Percentiles rank a stretch among this genome's conserved stretches.
Conservation (phyloP, 208 protist genomes). For the Crithidia expoeki region DNA sequence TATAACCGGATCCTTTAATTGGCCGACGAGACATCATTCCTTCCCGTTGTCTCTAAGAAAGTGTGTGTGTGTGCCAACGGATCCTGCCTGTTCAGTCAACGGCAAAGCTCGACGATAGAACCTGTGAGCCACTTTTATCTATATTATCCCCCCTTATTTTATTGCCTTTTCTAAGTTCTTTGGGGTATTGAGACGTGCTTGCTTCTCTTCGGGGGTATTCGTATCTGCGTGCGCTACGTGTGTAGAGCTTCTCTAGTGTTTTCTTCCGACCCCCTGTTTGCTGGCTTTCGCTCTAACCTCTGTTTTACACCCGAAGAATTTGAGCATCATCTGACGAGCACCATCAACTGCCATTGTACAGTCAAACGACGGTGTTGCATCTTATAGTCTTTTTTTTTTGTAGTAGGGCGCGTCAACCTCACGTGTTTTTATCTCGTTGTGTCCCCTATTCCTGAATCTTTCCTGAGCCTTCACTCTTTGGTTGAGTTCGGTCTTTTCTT, state of each 20-base stretch:
- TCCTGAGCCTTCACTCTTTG: no score
- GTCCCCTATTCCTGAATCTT: no score
- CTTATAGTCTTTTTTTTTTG: no score
- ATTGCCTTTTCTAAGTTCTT: neutral
- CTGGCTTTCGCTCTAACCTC: neutral
- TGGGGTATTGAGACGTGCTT: neutral
- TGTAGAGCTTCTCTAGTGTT: no score
- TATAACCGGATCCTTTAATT: neutral
- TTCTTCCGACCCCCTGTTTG: no score
- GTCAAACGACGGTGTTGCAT: neutral
- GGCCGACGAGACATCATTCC: neutral
- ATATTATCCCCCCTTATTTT: neutral
- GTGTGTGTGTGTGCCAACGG: neutral
- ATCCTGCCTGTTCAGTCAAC: neutral
- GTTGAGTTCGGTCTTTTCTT: no score
- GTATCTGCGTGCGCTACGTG: no score
- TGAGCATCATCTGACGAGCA: no score
- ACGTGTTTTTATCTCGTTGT: no score
- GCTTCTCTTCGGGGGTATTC: neutral
- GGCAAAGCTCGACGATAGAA: neutral
- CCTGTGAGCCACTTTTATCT: neutral
- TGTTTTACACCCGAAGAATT: neutral
- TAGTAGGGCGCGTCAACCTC: no score
- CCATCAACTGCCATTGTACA: neutral
- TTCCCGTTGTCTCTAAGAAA: neutral